Conservation (phyloP, 2,329 filamentous ascomycete species). For the Eutypa lata region DNA sequence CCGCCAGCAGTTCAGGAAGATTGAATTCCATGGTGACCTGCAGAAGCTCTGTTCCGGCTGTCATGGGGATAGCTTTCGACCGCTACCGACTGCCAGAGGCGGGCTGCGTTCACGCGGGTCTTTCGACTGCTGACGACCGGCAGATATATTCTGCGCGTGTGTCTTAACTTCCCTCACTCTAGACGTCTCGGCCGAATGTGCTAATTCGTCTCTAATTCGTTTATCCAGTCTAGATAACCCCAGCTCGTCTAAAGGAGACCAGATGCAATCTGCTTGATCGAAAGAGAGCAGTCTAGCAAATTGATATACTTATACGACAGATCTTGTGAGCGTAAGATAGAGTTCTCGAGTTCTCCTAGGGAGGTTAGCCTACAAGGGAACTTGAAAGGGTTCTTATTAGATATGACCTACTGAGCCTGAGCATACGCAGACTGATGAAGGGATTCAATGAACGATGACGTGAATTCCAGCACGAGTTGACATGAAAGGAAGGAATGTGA, state of each 20-base stretch:
- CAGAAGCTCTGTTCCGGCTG: constrained; percentile 14
- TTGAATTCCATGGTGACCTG: constrained; percentile 38
- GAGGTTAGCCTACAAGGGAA: neutral
- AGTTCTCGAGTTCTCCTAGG: neutral
- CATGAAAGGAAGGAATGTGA: neutral
- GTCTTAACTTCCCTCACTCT: no score
- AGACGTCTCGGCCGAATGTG: no score
- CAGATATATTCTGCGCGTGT: no score
- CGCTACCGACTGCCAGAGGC: neutral
- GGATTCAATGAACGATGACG: neutral
- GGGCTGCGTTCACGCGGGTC: neutral
- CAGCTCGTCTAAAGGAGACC: neutral
- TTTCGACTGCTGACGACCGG: no score
- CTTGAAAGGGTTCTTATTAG: neutral
- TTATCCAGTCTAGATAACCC: no score
- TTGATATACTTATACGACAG: no score
- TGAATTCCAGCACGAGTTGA: neutral
- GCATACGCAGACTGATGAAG: neutral
- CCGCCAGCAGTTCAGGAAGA: constrained; percentile 54
- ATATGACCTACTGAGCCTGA: neutral
- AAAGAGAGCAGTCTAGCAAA: no score
- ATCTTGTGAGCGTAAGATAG: no score
- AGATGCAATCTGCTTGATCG: neutral
- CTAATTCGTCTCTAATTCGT: no score
- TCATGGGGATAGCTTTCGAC: constrained; percentile 7